Evolutionary conservation across 129 eudicot species (phyloP).

Genomic region (Gnaphalium uliginosum): DNA sequence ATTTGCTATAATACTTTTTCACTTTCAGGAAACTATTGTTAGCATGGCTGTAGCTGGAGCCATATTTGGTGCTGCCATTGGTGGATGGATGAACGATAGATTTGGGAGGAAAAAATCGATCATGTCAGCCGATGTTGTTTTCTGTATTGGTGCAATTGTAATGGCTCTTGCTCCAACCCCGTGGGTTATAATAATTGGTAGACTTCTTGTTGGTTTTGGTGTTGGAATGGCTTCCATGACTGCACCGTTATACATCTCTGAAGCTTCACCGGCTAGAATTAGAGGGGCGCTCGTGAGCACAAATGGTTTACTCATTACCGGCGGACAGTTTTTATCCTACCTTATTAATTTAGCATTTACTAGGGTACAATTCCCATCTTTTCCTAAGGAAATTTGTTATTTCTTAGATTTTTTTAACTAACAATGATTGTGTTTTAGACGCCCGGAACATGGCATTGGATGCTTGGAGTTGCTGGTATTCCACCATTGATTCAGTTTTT

Average conservation of each 20-base stretch:
- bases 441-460: constrained; percentile 76
- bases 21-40: constrained; percentile 66
- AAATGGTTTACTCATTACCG: constrained; percentile 57
- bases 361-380: constrained; percentile 19
- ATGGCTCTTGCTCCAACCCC: constrained; percentile 64
- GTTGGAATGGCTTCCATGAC: constrained; percentile 87
- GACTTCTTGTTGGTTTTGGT: constrained; percentile 67
- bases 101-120: constrained; percentile 58
- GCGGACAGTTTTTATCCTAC: constrained; percentile 64
- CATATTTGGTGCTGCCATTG: constrained; percentile 63
- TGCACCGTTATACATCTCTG: constrained; percentile 68
- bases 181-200: constrained; percentile 52
- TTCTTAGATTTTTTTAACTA: not conserved
- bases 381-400: not conserved
- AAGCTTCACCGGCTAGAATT: constrained; percentile 64
- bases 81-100: constrained; percentile 58
- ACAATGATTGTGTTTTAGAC: constrained; percentile 35
- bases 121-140: constrained; percentile 49
- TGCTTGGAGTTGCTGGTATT: constrained; percentile 81
- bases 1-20: not conserved
- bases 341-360: constrained; percentile 63
- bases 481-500: constrained; percentile 61
- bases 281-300: constrained; percentile 68
- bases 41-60: constrained; percentile 78
- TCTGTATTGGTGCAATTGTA: constrained; percentile 54